Evolutionary conservation across 371 early-diverging fungal genomes (phyloP).

Genomic region (Rhizomucor pusillus): DNA sequence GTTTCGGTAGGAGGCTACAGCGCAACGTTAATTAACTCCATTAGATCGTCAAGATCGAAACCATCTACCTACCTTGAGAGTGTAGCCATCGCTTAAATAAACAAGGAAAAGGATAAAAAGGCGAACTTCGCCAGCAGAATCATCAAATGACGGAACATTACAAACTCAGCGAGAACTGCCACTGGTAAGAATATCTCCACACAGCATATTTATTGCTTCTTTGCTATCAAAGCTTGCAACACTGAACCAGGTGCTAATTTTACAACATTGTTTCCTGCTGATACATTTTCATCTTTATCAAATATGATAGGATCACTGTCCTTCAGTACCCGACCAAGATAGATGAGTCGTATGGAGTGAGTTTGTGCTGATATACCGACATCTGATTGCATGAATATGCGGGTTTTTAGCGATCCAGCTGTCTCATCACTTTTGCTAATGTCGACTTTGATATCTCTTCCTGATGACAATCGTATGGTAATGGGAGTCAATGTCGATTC

Average conservation of each 20-base stretch:
- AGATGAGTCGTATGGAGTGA: constrained; percentile 31
- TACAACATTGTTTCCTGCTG: too few species aligned
- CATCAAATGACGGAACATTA: too few species aligned
- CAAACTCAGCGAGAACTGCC: too few species aligned
- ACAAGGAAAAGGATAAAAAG: too few species aligned
- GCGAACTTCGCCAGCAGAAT: too few species aligned
- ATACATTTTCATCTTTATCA: too few species aligned
- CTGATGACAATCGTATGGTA: constrained; percentile 33
- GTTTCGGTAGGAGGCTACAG: constrained; percentile 43
- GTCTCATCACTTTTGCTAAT: constrained; percentile 27
- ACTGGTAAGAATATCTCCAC: too few species aligned
- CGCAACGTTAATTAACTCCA: background rate
- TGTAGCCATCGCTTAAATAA: too few species aligned
- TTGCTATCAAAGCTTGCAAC: too few species aligned
- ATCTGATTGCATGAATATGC: constrained; percentile 24
- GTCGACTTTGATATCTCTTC: constrained; percentile 23
- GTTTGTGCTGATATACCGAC: constrained; percentile 15
- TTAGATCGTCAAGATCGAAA: background rate
- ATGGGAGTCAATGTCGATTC: constrained; percentile 14
- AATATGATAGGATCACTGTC: constrained; percentile 22
- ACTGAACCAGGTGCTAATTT: too few species aligned
- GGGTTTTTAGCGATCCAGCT: constrained; percentile 21
- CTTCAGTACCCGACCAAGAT: constrained; percentile 31
- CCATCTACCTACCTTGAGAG: constrained; percentile 23
- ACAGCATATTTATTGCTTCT: too few species aligned